Base-by-base conservation (phyloP, 768 basidiomycete genomes). In the Tylopilus felleus region DNA sequence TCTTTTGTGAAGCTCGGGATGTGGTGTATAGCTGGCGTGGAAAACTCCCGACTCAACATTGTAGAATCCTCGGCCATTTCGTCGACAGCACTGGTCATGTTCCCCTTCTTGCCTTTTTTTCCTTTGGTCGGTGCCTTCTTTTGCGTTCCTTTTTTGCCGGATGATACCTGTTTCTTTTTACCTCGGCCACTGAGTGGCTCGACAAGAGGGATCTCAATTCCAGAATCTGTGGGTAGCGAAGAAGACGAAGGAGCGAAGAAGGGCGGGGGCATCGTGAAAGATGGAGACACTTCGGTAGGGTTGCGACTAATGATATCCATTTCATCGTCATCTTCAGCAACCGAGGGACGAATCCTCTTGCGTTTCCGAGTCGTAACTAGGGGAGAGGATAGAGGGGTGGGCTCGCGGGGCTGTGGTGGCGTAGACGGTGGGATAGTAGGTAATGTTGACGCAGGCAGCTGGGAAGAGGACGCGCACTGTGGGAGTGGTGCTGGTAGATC, bases 191-290 rank as follows among this genome's bases (percentile, higher is more conserved):
- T n/a, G n/a, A 19, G 23, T 41, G 48, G 3, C 42, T 58, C 52
- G 5, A 44, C 29, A 12, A 51, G 52, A 10, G 51, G 62, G 5
- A 73, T 67, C n/a, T 60, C 60, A 22, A 73, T 61, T 51, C 71
- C 66, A 16, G 60, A 62, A 41, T 64, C 57, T 4, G 61, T 60
- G 22, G 52, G 66, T 9, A 64, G 46, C 13, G 70, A 62, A 17
- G 78, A 75, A 12, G 80, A 77, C 8, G 80, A 74, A 4, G 72
- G 67, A 12, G 77, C 76, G 39, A 80, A 80, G 61, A 78, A 80
- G 17, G 75, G 75, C 4, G 74, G 71, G 29, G 79, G 79, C 6
- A 68, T 71, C 40, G 64, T 55, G 12, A 29, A 39, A 6, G 55
- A 35, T 3, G 49, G 42, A 22, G 59, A 52, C 8, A 29, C 25